Evolutionary conservation across 2,329 filamentous ascomycete genomes (phyloP).

Genomic region (Trichoderma atrobrunneum): DNA sequence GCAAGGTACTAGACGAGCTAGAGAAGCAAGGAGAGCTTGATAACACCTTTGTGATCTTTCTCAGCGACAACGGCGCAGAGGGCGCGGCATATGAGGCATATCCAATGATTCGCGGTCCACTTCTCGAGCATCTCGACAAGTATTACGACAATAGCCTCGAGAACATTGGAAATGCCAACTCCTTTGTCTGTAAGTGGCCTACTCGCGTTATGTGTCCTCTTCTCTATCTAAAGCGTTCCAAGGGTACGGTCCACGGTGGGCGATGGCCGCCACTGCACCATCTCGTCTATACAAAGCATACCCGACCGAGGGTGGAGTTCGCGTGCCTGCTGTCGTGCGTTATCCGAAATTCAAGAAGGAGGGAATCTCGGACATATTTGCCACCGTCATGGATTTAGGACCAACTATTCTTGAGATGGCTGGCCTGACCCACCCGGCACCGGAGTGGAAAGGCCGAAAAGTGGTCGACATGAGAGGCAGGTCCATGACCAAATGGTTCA

Average conservation of each 20-base stretch:
- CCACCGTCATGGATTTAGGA: conserved; percentile 1
- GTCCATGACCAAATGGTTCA: neutral
- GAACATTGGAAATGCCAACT: conserved; percentile 55
- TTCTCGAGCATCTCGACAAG: conserved; percentile 51
- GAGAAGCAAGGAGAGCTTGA: conserved; percentile 56
- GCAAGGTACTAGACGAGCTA: conserved; percentile 56
- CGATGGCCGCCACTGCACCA: conserved; percentile 32
- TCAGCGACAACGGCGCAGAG: conserved; percentile 62
- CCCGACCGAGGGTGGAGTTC: conserved; percentile 48
- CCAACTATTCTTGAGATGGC: conserved; percentile 6
- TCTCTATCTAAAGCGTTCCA: neutral
- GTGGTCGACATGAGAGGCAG: neutral
- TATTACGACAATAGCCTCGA: conserved; percentile 50
- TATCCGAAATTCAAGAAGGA: conserved; percentile 2
- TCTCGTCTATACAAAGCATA: conserved; percentile 37
- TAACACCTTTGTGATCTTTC: conserved; percentile 63
- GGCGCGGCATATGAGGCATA: conserved; percentile 56
- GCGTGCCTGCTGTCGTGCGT: conserved; percentile 41
- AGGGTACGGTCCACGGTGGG: too few relatives aligned
- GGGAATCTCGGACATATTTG: neutral
- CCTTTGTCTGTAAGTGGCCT: conserved; percentile 58
- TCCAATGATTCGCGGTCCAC: conserved; percentile 43
- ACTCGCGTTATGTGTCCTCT: conserved; percentile 25
- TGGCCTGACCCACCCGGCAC: neutral
- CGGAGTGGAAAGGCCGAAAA: neutral